Conservation (phyloP, 2,329 filamentous ascomycete genomes). For the Xylariaceae sp. region DNA sequence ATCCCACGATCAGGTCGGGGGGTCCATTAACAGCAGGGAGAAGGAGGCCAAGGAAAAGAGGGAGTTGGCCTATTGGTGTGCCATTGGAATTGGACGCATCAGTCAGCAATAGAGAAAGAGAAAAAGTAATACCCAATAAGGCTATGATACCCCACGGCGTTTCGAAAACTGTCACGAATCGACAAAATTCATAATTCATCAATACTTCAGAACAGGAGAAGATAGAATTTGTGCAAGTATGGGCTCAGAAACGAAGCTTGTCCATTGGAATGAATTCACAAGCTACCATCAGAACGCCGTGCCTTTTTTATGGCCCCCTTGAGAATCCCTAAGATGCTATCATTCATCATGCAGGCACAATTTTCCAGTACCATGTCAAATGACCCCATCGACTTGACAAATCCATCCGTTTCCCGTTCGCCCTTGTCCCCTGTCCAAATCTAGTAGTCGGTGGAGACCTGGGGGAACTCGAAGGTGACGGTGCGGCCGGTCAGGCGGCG, state of each 20-base stretch:
- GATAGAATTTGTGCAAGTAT: constrained; percentile 5
- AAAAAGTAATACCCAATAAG: too few species aligned
- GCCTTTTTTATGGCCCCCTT: constrained; percentile 35
- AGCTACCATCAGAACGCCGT: constrained; percentile 46
- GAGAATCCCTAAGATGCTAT: constrained; percentile 27
- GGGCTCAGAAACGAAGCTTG: constrained; percentile 28
- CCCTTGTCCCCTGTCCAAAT: constrained; percentile 32
- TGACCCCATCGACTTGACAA: constrained; percentile 6
- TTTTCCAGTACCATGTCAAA: constrained; percentile 23
- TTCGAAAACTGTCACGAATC: background rate
- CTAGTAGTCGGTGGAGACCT: constrained; percentile 78
- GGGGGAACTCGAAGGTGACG: constrained; percentile 98
- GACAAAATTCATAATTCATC: background rate
- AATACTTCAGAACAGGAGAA: constrained; percentile 5
- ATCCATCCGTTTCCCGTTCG: constrained; percentile 5
- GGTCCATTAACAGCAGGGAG: constrained; percentile 42
- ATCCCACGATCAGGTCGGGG: constrained; percentile 57
- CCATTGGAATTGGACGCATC: constrained; percentile 81
- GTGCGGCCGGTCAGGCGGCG: constrained; percentile 92
- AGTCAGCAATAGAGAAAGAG: constrained; percentile 37
- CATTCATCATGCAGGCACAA: constrained; percentile 24
- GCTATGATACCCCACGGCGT: constrained; percentile 37
- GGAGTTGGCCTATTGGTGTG: constrained; percentile 94
- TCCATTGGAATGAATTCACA: constrained; percentile 36
- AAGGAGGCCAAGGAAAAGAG: constrained; percentile 68